A percentile compares a stretch with the other conserved stretches of the same genome.
phyloP scores from a whole-genome alignment of 139 green algal genomes.

The Desmodesmus armatus region DNA sequence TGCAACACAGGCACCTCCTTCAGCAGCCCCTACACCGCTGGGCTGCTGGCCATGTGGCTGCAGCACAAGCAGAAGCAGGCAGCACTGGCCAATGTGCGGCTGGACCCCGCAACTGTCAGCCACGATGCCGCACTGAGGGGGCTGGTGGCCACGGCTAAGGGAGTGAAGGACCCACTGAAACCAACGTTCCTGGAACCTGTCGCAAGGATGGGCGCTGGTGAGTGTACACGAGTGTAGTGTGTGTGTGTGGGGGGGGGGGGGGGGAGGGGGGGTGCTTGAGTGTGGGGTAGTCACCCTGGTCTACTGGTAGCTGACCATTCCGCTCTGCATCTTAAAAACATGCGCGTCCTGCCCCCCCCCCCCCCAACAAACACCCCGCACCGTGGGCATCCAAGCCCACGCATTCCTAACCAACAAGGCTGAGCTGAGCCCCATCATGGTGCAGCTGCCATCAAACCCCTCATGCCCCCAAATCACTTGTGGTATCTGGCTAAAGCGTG shows the following conservation, averaged over 20 bases:
- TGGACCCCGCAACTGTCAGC: neutral
- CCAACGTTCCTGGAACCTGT: neutral
- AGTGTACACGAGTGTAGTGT: too few species aligned
- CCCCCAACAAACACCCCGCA: too few species aligned
- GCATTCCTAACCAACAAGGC: neutral
- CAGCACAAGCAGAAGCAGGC: neutral
- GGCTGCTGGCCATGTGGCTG: slow-evolving; percentile 13
- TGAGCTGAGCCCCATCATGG: neutral
- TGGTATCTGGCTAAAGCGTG: too few species aligned
- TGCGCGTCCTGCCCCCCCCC: too few species aligned
- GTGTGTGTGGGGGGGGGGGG: too few species aligned
- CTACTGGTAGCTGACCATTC: too few species aligned
- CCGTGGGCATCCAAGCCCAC: slow-evolving; percentile 17
- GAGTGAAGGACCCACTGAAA: neutral
- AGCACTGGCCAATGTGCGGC: neutral
- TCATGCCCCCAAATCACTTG: too few species aligned
- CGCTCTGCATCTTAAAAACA: too few species aligned
- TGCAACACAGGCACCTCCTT: slow-evolving; percentile 31
- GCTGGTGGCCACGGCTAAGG: slow-evolving; percentile 2
- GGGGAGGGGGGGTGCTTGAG: too few species aligned
- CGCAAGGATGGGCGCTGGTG: neutral
- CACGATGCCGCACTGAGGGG: neutral
- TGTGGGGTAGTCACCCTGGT: too few species aligned
- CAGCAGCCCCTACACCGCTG: neutral
- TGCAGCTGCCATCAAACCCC: neutral